Evolutionary conservation across 2,329 filamentous ascomycete genomes (phyloP).

Genomic region (Zymoseptoria tritici): DNA sequence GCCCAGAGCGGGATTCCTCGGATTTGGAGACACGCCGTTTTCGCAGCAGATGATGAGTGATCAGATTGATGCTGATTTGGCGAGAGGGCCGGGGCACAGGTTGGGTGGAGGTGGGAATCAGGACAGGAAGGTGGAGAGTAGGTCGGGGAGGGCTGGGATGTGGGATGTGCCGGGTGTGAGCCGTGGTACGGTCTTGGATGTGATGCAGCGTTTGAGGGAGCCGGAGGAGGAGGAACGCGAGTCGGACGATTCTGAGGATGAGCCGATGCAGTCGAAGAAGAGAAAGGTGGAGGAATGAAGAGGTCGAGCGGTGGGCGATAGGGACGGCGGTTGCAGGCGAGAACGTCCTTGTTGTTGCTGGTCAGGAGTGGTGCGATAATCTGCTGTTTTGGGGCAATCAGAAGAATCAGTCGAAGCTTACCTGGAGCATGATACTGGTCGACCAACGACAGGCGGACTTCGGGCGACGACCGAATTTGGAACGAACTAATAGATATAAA

Average conservation of each 20-base stretch:
- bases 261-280: background rate
- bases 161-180: background rate
- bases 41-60: background rate
- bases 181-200: background rate
- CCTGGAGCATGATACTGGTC: too few species aligned
- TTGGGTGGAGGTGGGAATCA: background rate
- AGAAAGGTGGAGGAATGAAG: background rate
- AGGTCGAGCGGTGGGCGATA: background rate
- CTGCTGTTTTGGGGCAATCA: background rate
- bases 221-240: background rate
- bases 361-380: background rate
- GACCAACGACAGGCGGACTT: too few species aligned
- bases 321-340: background rate
- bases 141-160: background rate
- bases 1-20: background rate
- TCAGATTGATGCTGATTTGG: background rate
- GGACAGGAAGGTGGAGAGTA: too few species aligned
- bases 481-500: too few species aligned
- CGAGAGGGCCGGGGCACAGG: background rate
- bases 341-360: background rate
- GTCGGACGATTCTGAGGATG: background rate
- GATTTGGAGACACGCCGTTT: background rate
- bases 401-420: too few species aligned
- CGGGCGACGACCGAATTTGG: too few species aligned
- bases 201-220: background rate